Base-by-base conservation (phyloP, 805 yeast species). In the Suhomyces canberraensis region DNA sequence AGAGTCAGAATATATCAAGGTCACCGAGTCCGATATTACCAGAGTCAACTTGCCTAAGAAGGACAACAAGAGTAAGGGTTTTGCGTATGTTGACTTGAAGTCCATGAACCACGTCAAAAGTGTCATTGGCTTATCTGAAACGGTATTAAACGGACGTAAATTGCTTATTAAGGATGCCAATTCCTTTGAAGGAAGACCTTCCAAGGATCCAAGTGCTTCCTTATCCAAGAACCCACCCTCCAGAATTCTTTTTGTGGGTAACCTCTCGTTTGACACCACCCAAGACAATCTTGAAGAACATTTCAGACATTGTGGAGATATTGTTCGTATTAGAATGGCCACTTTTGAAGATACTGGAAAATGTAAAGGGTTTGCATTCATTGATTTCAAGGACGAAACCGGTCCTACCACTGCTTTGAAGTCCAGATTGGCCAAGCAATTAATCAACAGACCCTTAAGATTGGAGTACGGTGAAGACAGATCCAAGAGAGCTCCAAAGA, bases 281-380 rank as follows among this genome's bases (percentile, higher is more conserved):
- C 80, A 84, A 42, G 95, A 84, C 20, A 61, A 79, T 44, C 66
- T 91, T 29, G 80, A 78, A 46, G 83, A 79, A 48, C 95, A 86
- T 45, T 91, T 91, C 69, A 83, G 84, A 60, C 91, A 84, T 52
- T 89, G 95, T 64, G 97, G 98, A 26, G 89, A 84, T 45, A 91
- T 95, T 41, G 64, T 71, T 19, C 78, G 78, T 47, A 78, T 91
- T 36, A 77, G 98, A 60, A 91, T 90, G 95, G 98, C 98, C 3
- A 90, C 98, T n/a, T 91, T 91, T 62, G 89, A 93, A 63, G 98
- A 91, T 57, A 69, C 84, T 34, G 98, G 97, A 1, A 91, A 90
- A 57, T 91, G 98, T 69, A 93, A 93, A 61, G 98, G 98, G 2
- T 91, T 91, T 67, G 89, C 96, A 1, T 91, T 93, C 54, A 67